A percentile compares a stretch with the other conserved stretches of the same genome.
Evolutionary conservation across 352 stramenopile species (phyloP).

Genomic region (Blastocystis sp.): DNA sequence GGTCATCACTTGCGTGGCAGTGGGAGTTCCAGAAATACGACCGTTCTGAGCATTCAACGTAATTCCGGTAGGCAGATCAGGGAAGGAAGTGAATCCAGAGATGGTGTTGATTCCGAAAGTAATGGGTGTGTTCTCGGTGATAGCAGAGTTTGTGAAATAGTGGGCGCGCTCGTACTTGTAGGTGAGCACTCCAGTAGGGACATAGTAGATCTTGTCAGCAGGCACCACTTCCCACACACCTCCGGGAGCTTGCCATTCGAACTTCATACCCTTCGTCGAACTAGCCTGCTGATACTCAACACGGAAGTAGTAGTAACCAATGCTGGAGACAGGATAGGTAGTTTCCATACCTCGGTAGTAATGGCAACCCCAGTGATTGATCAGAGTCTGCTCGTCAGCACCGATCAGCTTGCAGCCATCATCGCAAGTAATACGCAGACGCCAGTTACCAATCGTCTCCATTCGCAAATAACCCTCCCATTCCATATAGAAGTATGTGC

Average conservation of each 20-base stretch:
- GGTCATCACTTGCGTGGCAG: neutral
- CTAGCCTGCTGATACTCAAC: constrained; percentile 34
- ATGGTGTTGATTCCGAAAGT: neutral
- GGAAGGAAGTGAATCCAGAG: neutral
- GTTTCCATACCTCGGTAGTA: constrained; percentile 20
- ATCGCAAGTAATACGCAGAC: constrained; percentile 43
- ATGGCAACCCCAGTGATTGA: constrained; percentile 44
- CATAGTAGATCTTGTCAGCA: constrained; percentile 10
- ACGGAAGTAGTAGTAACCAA: constrained; percentile 60
- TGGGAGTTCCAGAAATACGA: constrained; percentile 26
- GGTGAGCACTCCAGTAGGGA: constrained; percentile 22
- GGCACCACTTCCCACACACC: constrained; percentile 45
- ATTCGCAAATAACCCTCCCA: constrained; percentile 53
- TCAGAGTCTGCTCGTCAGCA: constrained; percentile 28
- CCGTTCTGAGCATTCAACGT: constrained; percentile 1
- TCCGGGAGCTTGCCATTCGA: constrained; percentile 39
- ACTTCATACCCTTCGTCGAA: constrained; percentile 35
- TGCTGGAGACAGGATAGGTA: constrained; percentile 4
- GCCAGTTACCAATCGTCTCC: constrained; percentile 9
- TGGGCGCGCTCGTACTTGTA: constrained; percentile 30
- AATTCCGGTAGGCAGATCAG: constrained; percentile 20
- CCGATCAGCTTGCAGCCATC: constrained; percentile 54
- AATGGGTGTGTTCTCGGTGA: constrained; percentile 25
- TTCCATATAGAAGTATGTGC: constrained; percentile 54
- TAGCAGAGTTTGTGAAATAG: neutral